Evolutionary conservation across 83 land plant species (phyloP), one percentile per base, ranked within the genome.

Genomic region (Picea mariana): DNA sequence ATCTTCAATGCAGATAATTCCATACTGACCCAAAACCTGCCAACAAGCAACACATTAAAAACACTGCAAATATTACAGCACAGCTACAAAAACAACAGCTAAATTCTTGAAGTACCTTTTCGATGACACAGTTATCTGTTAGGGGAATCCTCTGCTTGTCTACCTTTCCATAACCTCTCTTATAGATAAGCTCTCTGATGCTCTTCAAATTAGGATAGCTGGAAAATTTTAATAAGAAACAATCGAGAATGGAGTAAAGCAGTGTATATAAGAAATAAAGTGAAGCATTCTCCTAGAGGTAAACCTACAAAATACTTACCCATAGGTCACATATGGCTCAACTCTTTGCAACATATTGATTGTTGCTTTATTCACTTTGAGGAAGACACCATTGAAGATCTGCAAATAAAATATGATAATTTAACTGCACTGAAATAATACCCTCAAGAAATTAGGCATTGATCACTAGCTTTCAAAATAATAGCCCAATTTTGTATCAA

Each of bases 371-470:
- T 38, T 38, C 40, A 38, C 40, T 38, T 38, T 38, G 40, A 95
- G 81, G 85, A 93, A 95, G 55, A 93, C 96, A 6, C 98, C 98
- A 79, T 93, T 93, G 86, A 95, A 93, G 15, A 95, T 95, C 93
- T 95, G 82, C 27, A 75, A 59, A 31, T 26, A 40, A 40, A 63
- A 80, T 17, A 44, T 63, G 63, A 47, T 44, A 26, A 18, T 47
- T 40, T 44, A 47, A 78, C 15, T 17, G 52, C 52, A 47, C 52
- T 47, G 52, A 47, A 7, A 47, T 47, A 47, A 47, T 47, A 47
- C 52, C 52, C 52, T 47, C 52, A 47, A 47, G 9, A 47, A 47
- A 47, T 47, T 47, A 47, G 52, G 52, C 52, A 47, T 47, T 47
- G 52, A 47, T 47, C 52, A 47, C 52, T 9, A 8, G 9, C 52